Conservation (phyloP, 73 alveolate species). For the Breviolum minutum region DNA sequence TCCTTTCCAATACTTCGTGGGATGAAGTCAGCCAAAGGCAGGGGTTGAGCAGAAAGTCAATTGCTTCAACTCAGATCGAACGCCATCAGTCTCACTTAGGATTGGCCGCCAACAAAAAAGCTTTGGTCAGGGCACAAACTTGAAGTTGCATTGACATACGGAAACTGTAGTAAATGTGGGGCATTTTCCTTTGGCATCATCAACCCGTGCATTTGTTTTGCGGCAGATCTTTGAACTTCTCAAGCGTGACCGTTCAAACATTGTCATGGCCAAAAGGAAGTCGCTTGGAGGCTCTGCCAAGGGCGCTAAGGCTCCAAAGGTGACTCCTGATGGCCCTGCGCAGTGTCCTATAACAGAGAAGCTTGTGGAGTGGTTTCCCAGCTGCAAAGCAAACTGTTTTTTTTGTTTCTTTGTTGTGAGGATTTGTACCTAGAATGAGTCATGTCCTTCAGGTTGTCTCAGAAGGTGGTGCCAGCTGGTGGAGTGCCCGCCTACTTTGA, state of each 20-base stretch:
- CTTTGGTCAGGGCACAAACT: neutral
- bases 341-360: neutral
- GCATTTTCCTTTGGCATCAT: neutral
- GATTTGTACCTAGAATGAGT: neutral
- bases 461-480: neutral
- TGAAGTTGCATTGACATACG: neutral
- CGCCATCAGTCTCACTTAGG: neutral
- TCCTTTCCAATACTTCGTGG: neutral
- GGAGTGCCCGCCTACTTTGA: neutral
- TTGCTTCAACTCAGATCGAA: no score
- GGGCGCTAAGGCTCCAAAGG: neutral
- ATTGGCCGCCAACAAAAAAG: neutral
- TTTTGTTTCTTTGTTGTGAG: neutral
- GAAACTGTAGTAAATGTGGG: neutral
- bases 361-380: neutral
- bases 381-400: neutral
- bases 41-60: no score
- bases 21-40: neutral
- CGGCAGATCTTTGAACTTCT: neutral
- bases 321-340: neutral
- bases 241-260: neutral
- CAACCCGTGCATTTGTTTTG: neutral
- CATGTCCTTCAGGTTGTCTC: neutral
- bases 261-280: slow-evolving; percentile 18
- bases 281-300: neutral